Base-by-base conservation (phyloP, 2,329 filamentous ascomycete genomes). In the Mollisiaceae sp. region DNA sequence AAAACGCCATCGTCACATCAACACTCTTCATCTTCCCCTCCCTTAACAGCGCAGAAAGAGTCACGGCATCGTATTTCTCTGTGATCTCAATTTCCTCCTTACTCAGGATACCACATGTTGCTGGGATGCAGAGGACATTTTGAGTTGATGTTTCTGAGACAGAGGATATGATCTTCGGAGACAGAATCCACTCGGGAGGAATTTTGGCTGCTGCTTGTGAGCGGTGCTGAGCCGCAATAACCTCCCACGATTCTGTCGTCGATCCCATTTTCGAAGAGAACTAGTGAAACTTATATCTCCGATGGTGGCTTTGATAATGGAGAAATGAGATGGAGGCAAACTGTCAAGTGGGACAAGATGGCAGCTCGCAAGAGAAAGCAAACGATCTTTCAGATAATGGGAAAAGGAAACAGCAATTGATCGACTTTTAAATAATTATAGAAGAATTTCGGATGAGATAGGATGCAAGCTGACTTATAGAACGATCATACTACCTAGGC, bases 1-100 rank as follows among this genome's bases (percentile, higher is more conserved):
- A 65, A 50, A 61, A 61, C 1, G 63, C 59, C 9, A 39, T 43
- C 12, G 58, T 65, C 9, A 65, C 63, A 4, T 54, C 52, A 24
- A 65, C 22, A 8, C 59, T 62, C 12, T 39, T 57, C 27, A 62
- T n/a, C 9, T 27, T 62, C 18, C 59, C 63, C 12, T 64, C 62
- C 11, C 41, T 59, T 41, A 64, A 66, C 5, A 75, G 55, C 22
- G 65, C 66, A 20, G 67, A 59, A 20, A 73, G 56, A 20, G 62
- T 66, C 15, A 69, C 71, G 14, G 72, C 71, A 45, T 70, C 66
- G 39, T 69, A 65, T 22, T 73, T 58, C 18, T 64, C 65, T 11
- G 71, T 72, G 47, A 72, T 71, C 11, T 43, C 39, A 27, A 38
- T 27, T 55, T 71, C 71, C 2, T 38, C 35, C 2, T 65, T 60